These are phyloP conservation scores for Xylariales sp. DNA, from an alignment of 2,329 filamentous ascomycete species.

Conservation along the genomic window DNA sequence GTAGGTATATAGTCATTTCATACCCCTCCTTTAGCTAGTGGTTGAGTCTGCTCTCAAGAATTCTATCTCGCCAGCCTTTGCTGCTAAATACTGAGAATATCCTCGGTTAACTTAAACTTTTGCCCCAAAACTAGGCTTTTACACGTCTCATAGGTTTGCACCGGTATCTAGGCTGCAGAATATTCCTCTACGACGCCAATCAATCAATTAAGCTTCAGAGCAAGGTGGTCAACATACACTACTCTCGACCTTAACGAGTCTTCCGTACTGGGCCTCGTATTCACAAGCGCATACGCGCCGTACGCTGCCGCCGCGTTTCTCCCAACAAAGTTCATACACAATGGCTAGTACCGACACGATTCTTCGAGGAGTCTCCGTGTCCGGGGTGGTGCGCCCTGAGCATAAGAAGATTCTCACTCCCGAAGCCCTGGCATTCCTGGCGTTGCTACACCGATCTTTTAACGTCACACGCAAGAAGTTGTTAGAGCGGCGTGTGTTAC, in stretches of 20 bases:
- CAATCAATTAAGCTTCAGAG: constrained; percentile 9
- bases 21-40: constrained; percentile 26
- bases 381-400: constrained; percentile 79
- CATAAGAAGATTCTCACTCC: constrained; percentile 93
- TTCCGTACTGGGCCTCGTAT: neutral
- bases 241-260: constrained; percentile 6
- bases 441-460: constrained; percentile 94
- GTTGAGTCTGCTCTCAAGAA: constrained; percentile 5
- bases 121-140: constrained; percentile 29
- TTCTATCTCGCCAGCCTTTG: constrained; percentile 11
- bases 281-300: constrained; percentile 18
- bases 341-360: constrained; percentile 81
- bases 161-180: constrained; percentile 2
- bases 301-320: neutral
- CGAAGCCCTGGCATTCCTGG: constrained; percentile 89
- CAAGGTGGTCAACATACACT: constrained; percentile 6
- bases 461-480: constrained; percentile 88
- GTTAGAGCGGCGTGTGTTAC: constrained; percentile 84
- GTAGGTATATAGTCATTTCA: constrained; percentile 37
- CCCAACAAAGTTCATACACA: constrained; percentile 43
- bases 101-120: constrained; percentile 33
- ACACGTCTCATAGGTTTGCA: constrained; percentile 29
- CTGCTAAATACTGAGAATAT: constrained; percentile 13
- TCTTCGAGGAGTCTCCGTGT: constrained; percentile 88
- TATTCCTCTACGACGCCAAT: constrained; percentile 8